Evolutionary conservation across 768 basidiomycete species (phyloP).

Genomic region (Mycena crocata): DNA sequence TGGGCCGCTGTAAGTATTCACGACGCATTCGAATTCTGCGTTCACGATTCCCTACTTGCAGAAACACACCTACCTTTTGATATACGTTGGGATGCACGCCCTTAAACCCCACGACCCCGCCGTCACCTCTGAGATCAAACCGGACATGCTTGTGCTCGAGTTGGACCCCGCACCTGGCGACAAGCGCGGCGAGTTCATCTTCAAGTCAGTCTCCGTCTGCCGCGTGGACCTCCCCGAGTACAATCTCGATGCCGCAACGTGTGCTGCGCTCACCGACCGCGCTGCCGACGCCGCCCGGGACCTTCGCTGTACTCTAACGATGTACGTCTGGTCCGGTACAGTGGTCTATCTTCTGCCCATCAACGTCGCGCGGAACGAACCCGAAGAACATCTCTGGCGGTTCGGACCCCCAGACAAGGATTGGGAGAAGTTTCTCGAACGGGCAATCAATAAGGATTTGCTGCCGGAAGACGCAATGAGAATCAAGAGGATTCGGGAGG

Average conservation of each 20-base stretch:
- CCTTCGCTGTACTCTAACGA: conserved; percentile 14
- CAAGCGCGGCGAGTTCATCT: conserved; percentile 8
- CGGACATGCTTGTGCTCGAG: conserved; percentile 15
- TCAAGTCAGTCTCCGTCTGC: conserved; percentile 6
- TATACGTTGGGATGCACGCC: conserved; percentile 24
- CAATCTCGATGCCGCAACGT: not conserved
- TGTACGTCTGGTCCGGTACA: conserved; percentile 13
- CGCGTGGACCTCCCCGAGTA: conserved; percentile 9
- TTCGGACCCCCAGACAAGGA: conserved; percentile 26
- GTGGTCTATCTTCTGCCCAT: conserved; percentile 27
- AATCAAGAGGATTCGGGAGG: conserved; percentile 2
- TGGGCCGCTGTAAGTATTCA: conserved; percentile 19
- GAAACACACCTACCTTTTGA: conserved; percentile 28
- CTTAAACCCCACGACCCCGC: conserved; percentile 14
- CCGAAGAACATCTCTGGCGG: not conserved
- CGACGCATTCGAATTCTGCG: not conserved
- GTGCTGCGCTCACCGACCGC: conserved; percentile 10
- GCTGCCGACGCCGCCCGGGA: not conserved
- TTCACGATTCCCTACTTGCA: not conserved
- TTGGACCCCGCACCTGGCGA: conserved; percentile 1
- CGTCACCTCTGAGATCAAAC: not conserved
- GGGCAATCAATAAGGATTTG: conserved; percentile 22
- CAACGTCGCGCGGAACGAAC: not conserved
- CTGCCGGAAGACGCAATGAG: not conserved
- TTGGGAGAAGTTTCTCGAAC: conserved; percentile 24